Conservation (phyloP, 441 rosid species). For the Erodium moschatum region DNA sequence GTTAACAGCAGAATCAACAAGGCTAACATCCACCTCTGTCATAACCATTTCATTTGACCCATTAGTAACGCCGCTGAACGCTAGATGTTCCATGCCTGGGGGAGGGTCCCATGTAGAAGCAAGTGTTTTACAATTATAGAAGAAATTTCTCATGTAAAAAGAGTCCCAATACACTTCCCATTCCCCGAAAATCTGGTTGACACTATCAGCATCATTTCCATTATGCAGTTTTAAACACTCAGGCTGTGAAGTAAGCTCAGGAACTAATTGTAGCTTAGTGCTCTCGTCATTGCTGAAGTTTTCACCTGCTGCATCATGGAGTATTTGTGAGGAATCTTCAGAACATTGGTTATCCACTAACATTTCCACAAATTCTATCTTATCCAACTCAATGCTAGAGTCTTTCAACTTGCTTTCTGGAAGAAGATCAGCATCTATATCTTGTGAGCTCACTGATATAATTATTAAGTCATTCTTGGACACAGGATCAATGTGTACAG, state of each 20-base stretch:
- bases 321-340: constrained; percentile 16
- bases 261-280: constrained; percentile 19
- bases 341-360: constrained; percentile 23
- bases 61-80: constrained; percentile 19
- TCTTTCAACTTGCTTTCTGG: constrained; percentile 22
- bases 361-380: constrained; percentile 22
- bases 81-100: constrained; percentile 53
- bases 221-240: constrained; percentile 25
- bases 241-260: constrained; percentile 24
- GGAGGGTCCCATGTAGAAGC: constrained; percentile 70
- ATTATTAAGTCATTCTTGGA: constrained; percentile 22
- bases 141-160: constrained; percentile 55
- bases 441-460: constrained; percentile 15
- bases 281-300: constrained; percentile 16
- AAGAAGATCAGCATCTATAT: constrained; percentile 25
- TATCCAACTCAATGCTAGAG: constrained; percentile 20
- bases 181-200: constrained; percentile 31
- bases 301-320: constrained; percentile 18
- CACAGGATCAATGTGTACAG: constrained; percentile 15
- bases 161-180: constrained; percentile 77
- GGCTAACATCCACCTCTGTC: constrained; percentile 21
- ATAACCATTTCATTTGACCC: constrained; percentile 28
- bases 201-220: constrained; percentile 22
- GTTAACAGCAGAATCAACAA: constrained; percentile 21
- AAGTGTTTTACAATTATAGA: constrained; percentile 47